phyloP scores from a whole-genome alignment of 2,329 filamentous ascomycete genomes.

The Cladophialophora immunda region DNA sequence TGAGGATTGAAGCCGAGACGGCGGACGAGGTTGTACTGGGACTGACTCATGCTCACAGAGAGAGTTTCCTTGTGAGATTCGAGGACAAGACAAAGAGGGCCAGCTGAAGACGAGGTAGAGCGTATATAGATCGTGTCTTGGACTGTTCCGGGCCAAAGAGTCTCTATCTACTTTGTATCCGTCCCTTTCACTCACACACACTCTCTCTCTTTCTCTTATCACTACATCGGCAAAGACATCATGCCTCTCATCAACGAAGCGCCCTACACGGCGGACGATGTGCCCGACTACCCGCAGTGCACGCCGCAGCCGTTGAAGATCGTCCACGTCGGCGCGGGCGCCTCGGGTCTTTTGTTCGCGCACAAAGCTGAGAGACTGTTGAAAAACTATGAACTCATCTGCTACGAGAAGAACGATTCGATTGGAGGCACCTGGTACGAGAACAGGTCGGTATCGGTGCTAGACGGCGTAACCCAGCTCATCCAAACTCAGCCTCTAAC shows the following conservation, averaged over 20 bases:
- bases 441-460: conserved; percentile 21
- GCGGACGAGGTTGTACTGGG: background rate
- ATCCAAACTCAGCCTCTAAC: no score
- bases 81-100: background rate
- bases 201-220: background rate
- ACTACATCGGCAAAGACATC: background rate
- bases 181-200: no score
- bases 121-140: no score
- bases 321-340: conserved; percentile 37
- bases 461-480: no score
- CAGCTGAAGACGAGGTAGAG: no score
- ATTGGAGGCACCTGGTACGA: conserved; percentile 35
- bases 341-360: conserved; percentile 33
- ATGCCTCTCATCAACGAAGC: conserved; percentile 24
- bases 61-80: background rate
- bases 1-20: background rate
- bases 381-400: conserved; percentile 33
- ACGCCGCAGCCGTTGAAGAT: conserved; percentile 33
- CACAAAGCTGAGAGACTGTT: conserved; percentile 47
- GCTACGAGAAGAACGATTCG: conserved; percentile 35
- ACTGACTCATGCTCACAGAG: no score
- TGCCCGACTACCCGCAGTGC: conserved; percentile 35
- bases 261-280: conserved; percentile 22
- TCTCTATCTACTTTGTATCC: no score
- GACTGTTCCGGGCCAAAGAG: no score